phyloP scores from a whole-genome alignment of 129 eudicot species.

The Helichrysum umbraculigerum region DNA sequence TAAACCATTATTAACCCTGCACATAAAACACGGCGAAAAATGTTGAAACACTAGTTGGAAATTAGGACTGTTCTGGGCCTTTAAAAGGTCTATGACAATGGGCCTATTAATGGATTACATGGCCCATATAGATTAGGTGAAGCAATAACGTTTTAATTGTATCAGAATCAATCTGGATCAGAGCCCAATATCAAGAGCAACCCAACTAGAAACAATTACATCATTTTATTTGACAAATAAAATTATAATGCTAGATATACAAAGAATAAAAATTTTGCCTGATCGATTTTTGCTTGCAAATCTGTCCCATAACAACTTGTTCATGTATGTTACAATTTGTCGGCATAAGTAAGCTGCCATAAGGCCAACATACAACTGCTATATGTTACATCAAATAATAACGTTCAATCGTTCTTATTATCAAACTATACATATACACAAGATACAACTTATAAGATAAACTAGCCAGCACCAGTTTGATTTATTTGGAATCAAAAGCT shows the following conservation, averaged over 20 bases:
- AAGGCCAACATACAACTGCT: conserved; percentile 4
- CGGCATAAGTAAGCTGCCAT: conserved; percentile 1
- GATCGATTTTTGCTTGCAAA: conserved; percentile 3
- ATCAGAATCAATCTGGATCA: no score
- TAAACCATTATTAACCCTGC: no score
- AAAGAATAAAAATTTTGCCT: background rate
- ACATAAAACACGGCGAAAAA: no score
- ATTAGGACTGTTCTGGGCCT: background rate
- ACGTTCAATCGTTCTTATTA: background rate
- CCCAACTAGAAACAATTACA: no score
- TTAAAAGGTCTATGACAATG: background rate
- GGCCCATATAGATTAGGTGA: background rate
- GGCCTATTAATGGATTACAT: background rate
- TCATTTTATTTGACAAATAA: no score
- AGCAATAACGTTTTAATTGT: background rate
- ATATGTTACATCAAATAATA: conserved; percentile 8
- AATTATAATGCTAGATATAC: no score
- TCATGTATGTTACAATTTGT: conserved; percentile 12
- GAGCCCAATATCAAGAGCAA: no score
- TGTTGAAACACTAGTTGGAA: no score
- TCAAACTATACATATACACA: background rate
- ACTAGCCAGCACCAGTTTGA: background rate
- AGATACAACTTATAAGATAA: no score
- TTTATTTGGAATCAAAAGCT: background rate
- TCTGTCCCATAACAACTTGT: conserved; percentile 4